Percentiles rank a stretch among this genome's conserved stretches.
Evolutionary conservation across 2,329 filamentous ascomycete genomes (phyloP).

Genomic region (Colletotrichum phormii): DNA sequence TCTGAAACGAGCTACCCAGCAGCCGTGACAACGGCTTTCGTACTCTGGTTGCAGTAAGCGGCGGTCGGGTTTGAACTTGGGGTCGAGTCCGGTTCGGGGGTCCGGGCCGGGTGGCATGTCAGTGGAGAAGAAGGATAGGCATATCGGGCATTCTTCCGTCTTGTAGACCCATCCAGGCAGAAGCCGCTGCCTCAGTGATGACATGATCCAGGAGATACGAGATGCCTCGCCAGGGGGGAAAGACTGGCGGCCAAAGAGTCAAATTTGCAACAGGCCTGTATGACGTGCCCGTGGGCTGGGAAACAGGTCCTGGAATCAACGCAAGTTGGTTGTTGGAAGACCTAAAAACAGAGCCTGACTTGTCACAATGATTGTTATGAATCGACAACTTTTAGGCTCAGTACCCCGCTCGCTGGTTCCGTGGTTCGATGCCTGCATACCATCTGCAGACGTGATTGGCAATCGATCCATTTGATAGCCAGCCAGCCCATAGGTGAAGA

Average conservation of each 20-base stretch:
- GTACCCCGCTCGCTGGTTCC: not conserved
- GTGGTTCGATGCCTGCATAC: not conserved
- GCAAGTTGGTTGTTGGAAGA: not conserved
- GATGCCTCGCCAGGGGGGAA: not conserved
- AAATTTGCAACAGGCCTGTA: too few species aligned
- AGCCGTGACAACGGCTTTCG: too few species aligned
- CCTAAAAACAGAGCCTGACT: too few species aligned
- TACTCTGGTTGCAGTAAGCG: too few species aligned
- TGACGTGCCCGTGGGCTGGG: not conserved
- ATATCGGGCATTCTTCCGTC: not conserved
- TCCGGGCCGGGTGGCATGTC: too few species aligned
- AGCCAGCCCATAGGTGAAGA: not conserved
- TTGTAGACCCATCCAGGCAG: not conserved
- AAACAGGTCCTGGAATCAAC: not conserved
- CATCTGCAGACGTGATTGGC: not conserved
- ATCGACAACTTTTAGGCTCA: not conserved
- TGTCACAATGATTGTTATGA: not conserved
- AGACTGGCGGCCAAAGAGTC: too few species aligned
- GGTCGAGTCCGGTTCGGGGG: too few species aligned
- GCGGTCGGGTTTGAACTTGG: too few species aligned
- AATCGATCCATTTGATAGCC: not conserved
- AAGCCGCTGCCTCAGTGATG: not conserved
- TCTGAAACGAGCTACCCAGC: too few species aligned
- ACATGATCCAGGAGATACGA: not conserved
- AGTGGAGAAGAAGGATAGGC: not conserved